Evolutionary conservation across 1,139 yeast species (phyloP).

Genomic region (Eremothecium gossypii): DNA sequence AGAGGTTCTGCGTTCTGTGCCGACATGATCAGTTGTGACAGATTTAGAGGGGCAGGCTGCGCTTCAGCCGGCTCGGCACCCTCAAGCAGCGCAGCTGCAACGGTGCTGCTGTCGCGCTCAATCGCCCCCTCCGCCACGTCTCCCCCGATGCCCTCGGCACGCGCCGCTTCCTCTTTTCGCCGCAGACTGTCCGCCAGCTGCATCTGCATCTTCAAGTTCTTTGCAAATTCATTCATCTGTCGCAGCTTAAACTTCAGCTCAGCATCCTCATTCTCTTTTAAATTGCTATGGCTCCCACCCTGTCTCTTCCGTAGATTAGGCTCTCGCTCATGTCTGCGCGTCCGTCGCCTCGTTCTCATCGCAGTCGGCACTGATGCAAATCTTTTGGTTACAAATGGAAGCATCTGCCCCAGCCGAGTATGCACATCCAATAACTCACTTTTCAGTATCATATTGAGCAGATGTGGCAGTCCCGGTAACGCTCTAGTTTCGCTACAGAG

Average conservation of each 20-base stretch:
- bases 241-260: slow-evolving; percentile 29
- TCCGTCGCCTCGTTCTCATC: slow-evolving; percentile 5
- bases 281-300: too few relatives aligned
- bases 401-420: too few relatives aligned
- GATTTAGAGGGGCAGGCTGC: slow-evolving; percentile 1
- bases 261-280: background rate
- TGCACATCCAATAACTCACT: too few relatives aligned
- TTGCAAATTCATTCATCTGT: slow-evolving; percentile 35
- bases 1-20: slow-evolving; percentile 13
- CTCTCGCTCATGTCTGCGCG: too few relatives aligned
- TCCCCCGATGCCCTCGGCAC: slow-evolving; percentile 5
- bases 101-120: slow-evolving; percentile 27
- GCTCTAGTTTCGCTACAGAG: too few relatives aligned
- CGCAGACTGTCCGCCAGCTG: slow-evolving; percentile 13
- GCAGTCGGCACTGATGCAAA: slow-evolving; percentile 6
- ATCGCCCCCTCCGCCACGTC: slow-evolving; percentile 20
- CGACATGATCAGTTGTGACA: slow-evolving; percentile 17
- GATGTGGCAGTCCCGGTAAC: too few relatives aligned
- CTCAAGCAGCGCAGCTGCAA: slow-evolving; percentile 21
- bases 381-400: background rate
- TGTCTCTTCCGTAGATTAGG: too few relatives aligned
- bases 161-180: slow-evolving; percentile 1
- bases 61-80: background rate
- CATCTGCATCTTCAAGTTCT: slow-evolving; percentile 26
- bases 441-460: too few relatives aligned